Percentiles rank a stretch among this genome's conserved stretches.
phyloP scores from a whole-genome alignment of 371 early-diverging fungal genomes.

The Mortierella sp. region DNA sequence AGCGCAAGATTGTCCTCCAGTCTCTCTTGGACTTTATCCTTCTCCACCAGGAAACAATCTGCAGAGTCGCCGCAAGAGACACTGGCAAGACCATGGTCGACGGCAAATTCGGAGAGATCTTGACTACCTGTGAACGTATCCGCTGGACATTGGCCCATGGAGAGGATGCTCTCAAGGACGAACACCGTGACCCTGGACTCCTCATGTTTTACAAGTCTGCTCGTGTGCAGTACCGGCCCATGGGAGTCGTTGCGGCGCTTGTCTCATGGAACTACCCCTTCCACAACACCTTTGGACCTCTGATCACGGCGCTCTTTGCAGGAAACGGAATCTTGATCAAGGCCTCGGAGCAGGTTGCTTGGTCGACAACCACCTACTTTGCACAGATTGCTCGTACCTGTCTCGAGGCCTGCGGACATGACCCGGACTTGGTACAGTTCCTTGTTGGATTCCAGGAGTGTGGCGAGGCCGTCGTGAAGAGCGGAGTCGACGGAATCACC shows the following conservation, averaged over 20 bases:
- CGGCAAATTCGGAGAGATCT: constrained; percentile 87
- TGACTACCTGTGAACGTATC: constrained; percentile 85
- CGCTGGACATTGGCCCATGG: constrained; percentile 89
- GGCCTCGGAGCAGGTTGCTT: constrained; percentile 88
- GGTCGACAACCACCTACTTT: constrained; percentile 77
- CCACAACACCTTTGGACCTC: constrained; percentile 87
- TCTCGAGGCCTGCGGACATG: constrained; percentile 78
- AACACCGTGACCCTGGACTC: constrained; percentile 77
- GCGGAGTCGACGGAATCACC: constrained; percentile 81
- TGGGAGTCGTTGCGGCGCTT: constrained; percentile 84
- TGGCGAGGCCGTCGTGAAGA: constrained; percentile 78
- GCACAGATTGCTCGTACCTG: constrained; percentile 74
- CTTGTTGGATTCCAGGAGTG: constrained; percentile 85
- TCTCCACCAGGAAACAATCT: constrained; percentile 84
- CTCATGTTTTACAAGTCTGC: constrained; percentile 85
- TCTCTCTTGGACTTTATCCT: constrained; percentile 81
- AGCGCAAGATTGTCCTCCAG: constrained; percentile 81
- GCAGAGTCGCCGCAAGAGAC: constrained; percentile 82
- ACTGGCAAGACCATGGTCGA: constrained; percentile 92
- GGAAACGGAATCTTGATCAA: constrained; percentile 91
- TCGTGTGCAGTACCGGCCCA: constrained; percentile 83
- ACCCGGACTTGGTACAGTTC: constrained; percentile 84
- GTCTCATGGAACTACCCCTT: constrained; percentile 92
- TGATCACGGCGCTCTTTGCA: constrained; percentile 87
- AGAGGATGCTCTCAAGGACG: constrained; percentile 76